phyloP scores from a whole-genome alignment of 805 yeast genomes.

The Myxozyma vanderwaltii region DNA sequence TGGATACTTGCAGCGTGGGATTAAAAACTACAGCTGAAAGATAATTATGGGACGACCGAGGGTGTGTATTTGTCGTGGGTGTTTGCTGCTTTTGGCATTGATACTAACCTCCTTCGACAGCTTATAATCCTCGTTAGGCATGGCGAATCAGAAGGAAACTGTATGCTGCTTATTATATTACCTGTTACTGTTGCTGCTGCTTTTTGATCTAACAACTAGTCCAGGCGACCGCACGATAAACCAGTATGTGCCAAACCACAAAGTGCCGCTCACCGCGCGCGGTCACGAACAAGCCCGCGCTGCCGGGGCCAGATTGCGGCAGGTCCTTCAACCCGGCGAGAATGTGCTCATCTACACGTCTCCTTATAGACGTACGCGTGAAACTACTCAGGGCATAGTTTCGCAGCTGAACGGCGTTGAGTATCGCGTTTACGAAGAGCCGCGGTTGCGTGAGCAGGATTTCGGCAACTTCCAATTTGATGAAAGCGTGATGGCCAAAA shows the following conservation, averaged over 20 bases:
- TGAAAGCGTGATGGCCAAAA: slow-evolving; percentile 69
- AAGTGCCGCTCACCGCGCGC: slow-evolving; percentile 66
- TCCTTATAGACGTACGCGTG: slow-evolving; percentile 81
- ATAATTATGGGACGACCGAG: slow-evolving; percentile 27
- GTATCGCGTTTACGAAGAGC: slow-evolving; percentile 76
- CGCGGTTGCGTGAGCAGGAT: slow-evolving; percentile 91
- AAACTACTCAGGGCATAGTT: slow-evolving; percentile 73
- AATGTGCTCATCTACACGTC: slow-evolving; percentile 78
- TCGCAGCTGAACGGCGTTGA: slow-evolving; percentile 54
- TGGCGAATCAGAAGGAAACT: slow-evolving; percentile 91
- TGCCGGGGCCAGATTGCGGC: slow-evolving; percentile 43
- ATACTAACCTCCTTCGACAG: slow-evolving; percentile 40
- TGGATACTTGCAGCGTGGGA: background rate
- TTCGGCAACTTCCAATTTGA: slow-evolving; percentile 89
- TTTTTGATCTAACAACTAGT: background rate
- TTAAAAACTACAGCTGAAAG: background rate
- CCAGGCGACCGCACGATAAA: slow-evolving; percentile 77
- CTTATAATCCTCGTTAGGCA: slow-evolving; percentile 81
- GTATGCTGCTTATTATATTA: slow-evolving; percentile 32
- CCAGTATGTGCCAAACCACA: slow-evolving; percentile 75
- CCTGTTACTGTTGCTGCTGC: background rate
- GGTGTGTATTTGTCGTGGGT: slow-evolving; percentile 6
- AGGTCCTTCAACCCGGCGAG: slow-evolving; percentile 52
- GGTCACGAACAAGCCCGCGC: slow-evolving; percentile 55
- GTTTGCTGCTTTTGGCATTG: too few species aligned